Percentiles rank a stretch among this genome's conserved stretches.
Conservation (phyloP, 495 filamentous ascomycete species). For the Hypoxylon trugodes region DNA sequence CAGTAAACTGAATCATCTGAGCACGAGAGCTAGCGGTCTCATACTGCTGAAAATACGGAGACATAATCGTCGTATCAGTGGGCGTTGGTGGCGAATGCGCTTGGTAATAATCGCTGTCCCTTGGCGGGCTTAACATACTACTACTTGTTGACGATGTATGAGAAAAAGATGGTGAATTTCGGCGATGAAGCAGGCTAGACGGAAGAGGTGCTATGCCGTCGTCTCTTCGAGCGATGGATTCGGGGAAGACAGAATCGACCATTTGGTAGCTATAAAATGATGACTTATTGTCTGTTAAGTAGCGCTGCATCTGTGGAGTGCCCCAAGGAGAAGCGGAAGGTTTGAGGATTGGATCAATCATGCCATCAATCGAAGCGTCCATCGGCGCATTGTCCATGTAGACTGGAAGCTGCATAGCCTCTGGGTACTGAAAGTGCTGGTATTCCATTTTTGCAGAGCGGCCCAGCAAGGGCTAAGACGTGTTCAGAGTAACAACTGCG, state of each 20-base stretch:
- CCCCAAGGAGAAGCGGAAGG: slow-evolving; percentile 18
- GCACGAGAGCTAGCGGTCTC: slow-evolving; percentile 34
- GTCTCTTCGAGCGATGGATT: slow-evolving; percentile 25
- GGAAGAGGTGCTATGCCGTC: slow-evolving; percentile 25
- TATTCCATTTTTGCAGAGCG: slow-evolving; percentile 28
- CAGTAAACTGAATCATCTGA: slow-evolving; percentile 42
- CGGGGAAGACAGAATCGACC: slow-evolving; percentile 14
- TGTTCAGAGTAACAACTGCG: neutral
- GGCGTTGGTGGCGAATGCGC: slow-evolving; percentile 47
- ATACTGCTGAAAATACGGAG: slow-evolving; percentile 37
- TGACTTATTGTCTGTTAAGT: slow-evolving; percentile 41
- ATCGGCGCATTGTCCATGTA: slow-evolving; percentile 16
- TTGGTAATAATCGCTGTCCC: slow-evolving; percentile 50
- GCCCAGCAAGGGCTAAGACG: neutral
- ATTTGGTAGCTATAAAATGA: slow-evolving; percentile 38
- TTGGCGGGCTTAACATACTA: slow-evolving; percentile 47
- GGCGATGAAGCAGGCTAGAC: slow-evolving; percentile 36
- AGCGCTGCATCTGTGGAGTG: slow-evolving; percentile 36
- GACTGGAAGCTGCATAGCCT: slow-evolving; percentile 15
- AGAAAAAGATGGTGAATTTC: slow-evolving; percentile 46
- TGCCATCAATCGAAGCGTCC: slow-evolving; percentile 20
- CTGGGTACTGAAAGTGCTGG: slow-evolving; percentile 18
- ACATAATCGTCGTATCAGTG: slow-evolving; percentile 40
- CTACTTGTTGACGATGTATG: slow-evolving; percentile 51
- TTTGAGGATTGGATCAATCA: slow-evolving; percentile 33